phyloP scores from a whole-genome alignment of 225 moss, liverwort and hornwort genomes.

The Pseudisothecium myosuroides region DNA sequence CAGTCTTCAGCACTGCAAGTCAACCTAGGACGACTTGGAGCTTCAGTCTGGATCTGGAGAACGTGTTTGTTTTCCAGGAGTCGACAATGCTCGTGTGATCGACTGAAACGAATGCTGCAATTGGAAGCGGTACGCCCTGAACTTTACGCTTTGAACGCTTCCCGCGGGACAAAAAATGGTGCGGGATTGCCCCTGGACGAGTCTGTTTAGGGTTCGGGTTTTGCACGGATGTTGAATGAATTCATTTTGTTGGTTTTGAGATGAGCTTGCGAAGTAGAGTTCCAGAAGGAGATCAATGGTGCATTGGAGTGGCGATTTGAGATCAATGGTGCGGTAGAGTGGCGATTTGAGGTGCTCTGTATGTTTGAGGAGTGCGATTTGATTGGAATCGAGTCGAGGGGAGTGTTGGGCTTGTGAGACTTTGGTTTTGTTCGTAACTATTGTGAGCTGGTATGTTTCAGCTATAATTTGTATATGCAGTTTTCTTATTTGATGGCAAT shows the following conservation, averaged over 20 bases:
- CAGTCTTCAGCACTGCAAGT: too few species aligned
- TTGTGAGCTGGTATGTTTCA: not conserved
- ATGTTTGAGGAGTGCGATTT: not conserved
- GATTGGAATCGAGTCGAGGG: not conserved
- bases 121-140: too few species aligned
- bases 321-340: not conserved
- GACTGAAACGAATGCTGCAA: not conserved
- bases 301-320: not conserved
- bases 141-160: not conserved
- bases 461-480: not conserved
- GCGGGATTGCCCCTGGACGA: not conserved
- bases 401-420: not conserved
- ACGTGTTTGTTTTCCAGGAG: not conserved
- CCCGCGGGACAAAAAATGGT: not conserved
- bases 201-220: not conserved
- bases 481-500: not conserved
- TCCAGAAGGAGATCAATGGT: not conserved
- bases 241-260: not conserved
- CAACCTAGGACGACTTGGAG: not conserved
- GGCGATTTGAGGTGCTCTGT: not conserved
- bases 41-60: not conserved
- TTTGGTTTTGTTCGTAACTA: not conserved
- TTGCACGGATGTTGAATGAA: not conserved
- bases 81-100: not conserved
- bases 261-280: not conserved